Evolutionary conservation across 768 basidiomycete species (phyloP).

Genomic region (Leucocoprinus sp.): DNA sequence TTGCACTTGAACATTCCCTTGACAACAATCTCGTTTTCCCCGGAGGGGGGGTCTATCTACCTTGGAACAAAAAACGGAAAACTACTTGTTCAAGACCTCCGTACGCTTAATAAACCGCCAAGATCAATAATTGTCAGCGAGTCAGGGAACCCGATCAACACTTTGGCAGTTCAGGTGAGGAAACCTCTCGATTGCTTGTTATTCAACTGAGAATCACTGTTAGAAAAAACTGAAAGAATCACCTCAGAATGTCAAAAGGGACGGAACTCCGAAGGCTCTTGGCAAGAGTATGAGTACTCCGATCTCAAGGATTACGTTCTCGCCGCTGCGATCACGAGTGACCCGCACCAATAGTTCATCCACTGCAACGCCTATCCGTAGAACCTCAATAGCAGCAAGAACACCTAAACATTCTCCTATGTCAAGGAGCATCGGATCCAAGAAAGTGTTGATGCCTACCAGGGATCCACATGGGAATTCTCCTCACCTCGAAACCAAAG

Average conservation of each 20-base stretch:
- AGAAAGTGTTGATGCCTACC: slow-evolving; percentile 31
- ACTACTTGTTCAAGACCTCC: slow-evolving; percentile 55
- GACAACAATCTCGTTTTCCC: slow-evolving; percentile 59
- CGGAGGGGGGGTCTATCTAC: slow-evolving; percentile 61
- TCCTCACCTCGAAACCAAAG: slow-evolving; percentile 9
- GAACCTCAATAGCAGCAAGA: slow-evolving; percentile 7
- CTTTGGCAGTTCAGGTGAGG: slow-evolving; percentile 52
- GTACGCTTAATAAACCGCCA: slow-evolving; percentile 58
- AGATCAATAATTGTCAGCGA: slow-evolving; percentile 45
- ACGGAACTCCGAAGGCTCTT: background rate
- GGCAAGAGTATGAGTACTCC: background rate
- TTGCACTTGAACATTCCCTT: slow-evolving; percentile 44
- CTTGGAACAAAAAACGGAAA: slow-evolving; percentile 58
- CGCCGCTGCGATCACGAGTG: slow-evolving; percentile 8
- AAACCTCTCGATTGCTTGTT: background rate
- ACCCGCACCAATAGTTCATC: slow-evolving; percentile 14
- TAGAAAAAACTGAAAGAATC: slow-evolving; percentile 2
- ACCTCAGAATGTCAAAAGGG: background rate
- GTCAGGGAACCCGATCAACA: slow-evolving; percentile 36
- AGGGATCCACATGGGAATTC: slow-evolving; percentile 32
- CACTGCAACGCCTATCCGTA: slow-evolving; percentile 7
- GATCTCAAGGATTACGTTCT: background rate
- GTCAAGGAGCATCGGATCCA: slow-evolving; percentile 10
- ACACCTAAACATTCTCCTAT: background rate
- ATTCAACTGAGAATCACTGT: background rate